Percentiles rank a stretch among this genome's conserved stretches.
phyloP scores from a whole-genome alignment of 257 asterid genomes.

The Thymus quinquecostatus region DNA sequence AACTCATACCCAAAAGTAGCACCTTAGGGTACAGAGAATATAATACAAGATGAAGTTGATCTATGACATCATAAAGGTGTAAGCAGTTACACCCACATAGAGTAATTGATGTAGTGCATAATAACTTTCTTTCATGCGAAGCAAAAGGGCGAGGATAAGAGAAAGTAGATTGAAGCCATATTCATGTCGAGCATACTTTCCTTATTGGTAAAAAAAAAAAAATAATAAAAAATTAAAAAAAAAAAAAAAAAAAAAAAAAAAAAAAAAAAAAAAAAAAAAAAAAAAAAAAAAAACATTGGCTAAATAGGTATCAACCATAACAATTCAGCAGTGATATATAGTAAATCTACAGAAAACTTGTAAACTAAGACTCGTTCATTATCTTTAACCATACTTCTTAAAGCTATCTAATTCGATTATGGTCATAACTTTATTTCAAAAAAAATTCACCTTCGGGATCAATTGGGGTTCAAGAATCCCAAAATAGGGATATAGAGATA shows the following conservation, averaged over 20 bases:
- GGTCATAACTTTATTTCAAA: slow-evolving; percentile 1
- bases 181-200: not conserved
- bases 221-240: too few species aligned
- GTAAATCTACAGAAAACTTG: not conserved
- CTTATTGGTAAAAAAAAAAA: not conserved
- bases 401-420: not conserved
- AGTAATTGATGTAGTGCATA: not conserved
- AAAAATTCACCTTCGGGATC: not conserved
- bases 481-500: not conserved
- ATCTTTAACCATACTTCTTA: not conserved
- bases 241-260: too few species aligned
- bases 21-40: too few species aligned
- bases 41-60: too few species aligned
- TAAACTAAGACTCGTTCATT: not conserved
- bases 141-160: not conserved
- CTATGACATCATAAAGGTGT: too few species aligned
- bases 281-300: not conserved
- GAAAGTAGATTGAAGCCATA: not conserved
- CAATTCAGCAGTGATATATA: not conserved
- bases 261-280: not conserved
- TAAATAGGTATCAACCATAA: slow-evolving; percentile 5
- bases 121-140: not conserved
- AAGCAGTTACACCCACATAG: too few species aligned
- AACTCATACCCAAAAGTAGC: too few species aligned
- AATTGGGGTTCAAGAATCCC: not conserved